These are phyloP conservation scores for Populus hybrid DNA, from an alignment of 441 rosid genomes.

Conservation along the genomic window DNA sequence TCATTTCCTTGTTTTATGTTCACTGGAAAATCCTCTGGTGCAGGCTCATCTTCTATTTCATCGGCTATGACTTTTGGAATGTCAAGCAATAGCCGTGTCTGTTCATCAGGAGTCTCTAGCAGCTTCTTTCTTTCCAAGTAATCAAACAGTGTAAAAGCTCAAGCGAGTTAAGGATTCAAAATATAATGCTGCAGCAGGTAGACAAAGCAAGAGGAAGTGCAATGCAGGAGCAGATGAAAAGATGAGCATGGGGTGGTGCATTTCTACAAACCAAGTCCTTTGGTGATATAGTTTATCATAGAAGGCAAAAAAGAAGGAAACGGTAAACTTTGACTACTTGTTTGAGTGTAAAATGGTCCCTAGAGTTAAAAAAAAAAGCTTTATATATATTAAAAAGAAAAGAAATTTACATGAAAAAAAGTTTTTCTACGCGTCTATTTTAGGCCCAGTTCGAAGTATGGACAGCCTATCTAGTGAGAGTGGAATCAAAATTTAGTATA, in stretches of 20 bases:
- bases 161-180: constrained; percentile 52
- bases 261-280: background rate
- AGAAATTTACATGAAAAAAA: too few relatives aligned
- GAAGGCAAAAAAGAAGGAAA: background rate
- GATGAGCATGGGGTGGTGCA: background rate
- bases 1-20: constrained; percentile 29
- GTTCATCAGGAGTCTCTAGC: constrained; percentile 67
- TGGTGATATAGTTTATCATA: background rate
- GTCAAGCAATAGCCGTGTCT: constrained; percentile 52
- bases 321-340: background rate
- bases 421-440: too few relatives aligned
- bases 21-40: constrained; percentile 24
- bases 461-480: too few relatives aligned
- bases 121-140: constrained; percentile 71
- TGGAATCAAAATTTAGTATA: too few relatives aligned
- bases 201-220: background rate
- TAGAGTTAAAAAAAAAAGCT: background rate
- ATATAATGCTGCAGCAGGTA: background rate
- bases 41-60: constrained; percentile 41
- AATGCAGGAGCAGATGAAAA: background rate
- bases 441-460: too few relatives aligned
- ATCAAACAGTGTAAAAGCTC: constrained; percentile 53
- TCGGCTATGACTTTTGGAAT: constrained; percentile 70
- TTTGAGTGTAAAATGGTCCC: background rate
- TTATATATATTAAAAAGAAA: too few relatives aligned